Base-by-base conservation (phyloP, 2,329 filamentous ascomycete genomes). In the Stagonosporopsis tanaceti region DNA sequence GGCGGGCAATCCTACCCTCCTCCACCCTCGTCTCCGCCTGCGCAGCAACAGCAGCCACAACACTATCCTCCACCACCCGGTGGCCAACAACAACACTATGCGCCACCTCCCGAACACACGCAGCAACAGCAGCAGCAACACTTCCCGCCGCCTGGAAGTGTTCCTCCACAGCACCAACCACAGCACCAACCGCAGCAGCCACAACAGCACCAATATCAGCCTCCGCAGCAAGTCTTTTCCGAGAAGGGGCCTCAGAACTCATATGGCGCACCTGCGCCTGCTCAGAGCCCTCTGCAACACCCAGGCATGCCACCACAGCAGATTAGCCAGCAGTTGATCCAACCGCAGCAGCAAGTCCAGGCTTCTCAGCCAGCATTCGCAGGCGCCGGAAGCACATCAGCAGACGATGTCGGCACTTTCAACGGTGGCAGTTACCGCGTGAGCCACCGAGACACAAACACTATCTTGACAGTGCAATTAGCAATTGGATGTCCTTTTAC, bases 341-440 rank as follows among this genome's bases (percentile, higher is more conserved):
- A 70, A 54, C 73, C 70, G n/a, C 64, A 66, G 34, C 71, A 67
- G 17, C 65, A 76, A 50, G 65, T 70, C 54, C 65, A 66, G 65
- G 73, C 64, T 27, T 61, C 57, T 6, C 64, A 65, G 45, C 50
- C 75, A 60, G 57, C 56, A 20, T 64, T 64, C 24, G 53, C 57
- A 24, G 76, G 77, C n/a, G 76, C 78, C 45, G 60, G 59, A 0
- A 77, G 78, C 34, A 82, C 89, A 0, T 84, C 85, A 0, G 81
- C 87, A 28, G 95, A 98, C 75, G 93, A 97, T 66, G 87, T 96
- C 1, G 95, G 95, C n/a, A 95, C 90, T 0, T 99, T 98, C 81
- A 98, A 98, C 73, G 95, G 95, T 15, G 95, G 95, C 12, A 94
- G 91, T 71, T 99, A 94, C 75, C 85, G 95, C 40, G 93, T 98